Evolutionary conservation across 768 basidiomycete species (phyloP), one percentile per base, ranked within the genome.

Genomic region (Pseudohyphozyma bogoriensis): DNA sequence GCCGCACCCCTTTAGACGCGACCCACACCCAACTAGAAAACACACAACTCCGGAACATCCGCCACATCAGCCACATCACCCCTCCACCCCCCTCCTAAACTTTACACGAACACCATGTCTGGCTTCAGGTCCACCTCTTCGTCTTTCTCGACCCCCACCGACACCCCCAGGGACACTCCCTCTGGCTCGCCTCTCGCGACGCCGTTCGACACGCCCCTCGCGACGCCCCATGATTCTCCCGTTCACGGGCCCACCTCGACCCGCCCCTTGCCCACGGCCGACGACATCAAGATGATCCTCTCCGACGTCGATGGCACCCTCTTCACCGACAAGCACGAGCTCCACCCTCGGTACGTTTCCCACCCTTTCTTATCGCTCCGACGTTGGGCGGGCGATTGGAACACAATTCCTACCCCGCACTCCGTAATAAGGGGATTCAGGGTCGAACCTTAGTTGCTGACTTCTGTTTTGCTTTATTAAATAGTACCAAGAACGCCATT

Each of bases 241-340:
- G 26, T 52, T n/a, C 55, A 58, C 29, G n/a, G 35, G 13, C 51
- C 55, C 37, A 44, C 37, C 51, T 20, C 40, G 5, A 46, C 46
- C 60, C 54, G 47, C 56, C 50, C 53, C 29, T 42, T 67, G 12
- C 65, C 65, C 13, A 44, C 32, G 22, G 40, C 62, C 2, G 62
- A 60, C 28, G 65, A 67, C 45, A 59, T 67, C 50, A 49, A 63
- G 46, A 58, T 67, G 53, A 67, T 67, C 28, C 65, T 66, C 33
- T 63, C 61, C 1, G 65, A 66, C 42, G 65, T 67, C n/a, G 65
- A 67, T 51, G 65, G 65, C 24, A 67, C 65, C 31, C 65, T 67
- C 45, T 67, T 67, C 59, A 61, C 59, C 62, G 59, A 67, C 62
- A 49, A 55, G 49, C 65, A 67, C 62, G 65, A 67, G 59, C 59